Evolutionary conservation across 306 rosid species (phyloP), one percentile per base, ranked within the genome.

Genomic region (Cucurbita argyrosperma): DNA sequence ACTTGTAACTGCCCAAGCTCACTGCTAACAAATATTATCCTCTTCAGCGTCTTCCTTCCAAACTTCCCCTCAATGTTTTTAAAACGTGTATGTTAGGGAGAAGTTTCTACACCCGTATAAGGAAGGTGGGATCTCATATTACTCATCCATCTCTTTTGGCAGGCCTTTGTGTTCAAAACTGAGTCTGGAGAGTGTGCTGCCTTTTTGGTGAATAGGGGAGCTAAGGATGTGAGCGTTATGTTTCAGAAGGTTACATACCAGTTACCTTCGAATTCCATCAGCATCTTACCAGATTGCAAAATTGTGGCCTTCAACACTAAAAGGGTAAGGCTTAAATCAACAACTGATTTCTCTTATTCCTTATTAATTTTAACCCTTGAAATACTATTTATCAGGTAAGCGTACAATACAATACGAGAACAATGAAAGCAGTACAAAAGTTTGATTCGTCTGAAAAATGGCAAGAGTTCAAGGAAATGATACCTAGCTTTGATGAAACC

Each of bases 271-370:
- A 85, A 72, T 30, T 95, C 99, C 76, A 91, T 91, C 16, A 89
- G 92, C 72, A 23, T 95, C 76, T 95, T 95, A 59, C 97, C 97
- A 0, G 97, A 95, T 71, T 95, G 99, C 88, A 89, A 87, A 75
- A 91, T 88, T 26, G 88, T 89, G 11, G 96, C 89, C 79, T 84
- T 1, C 87, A 95, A 95, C 77, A 84, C 96, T 16, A 80, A 42
- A 37, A 65, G 53, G 71, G 71, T 65, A 65, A 43, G 43, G 19
- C 38, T 42, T 30, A 43, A 5, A 35, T 47, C 10, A 26, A 4
- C 6, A 35, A 26, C 43, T 15, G 7, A 6, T 30, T 14, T 47
- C 38, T 38, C 6, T 50, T 50, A 26, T 35, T 35, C 21, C 35
- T 35, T 45, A 16, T 69, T 3, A 7, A 30, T 30, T 19, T 26